phyloP scores from a whole-genome alignment of 805 yeast species.

The Kodamaea leandrae region DNA sequence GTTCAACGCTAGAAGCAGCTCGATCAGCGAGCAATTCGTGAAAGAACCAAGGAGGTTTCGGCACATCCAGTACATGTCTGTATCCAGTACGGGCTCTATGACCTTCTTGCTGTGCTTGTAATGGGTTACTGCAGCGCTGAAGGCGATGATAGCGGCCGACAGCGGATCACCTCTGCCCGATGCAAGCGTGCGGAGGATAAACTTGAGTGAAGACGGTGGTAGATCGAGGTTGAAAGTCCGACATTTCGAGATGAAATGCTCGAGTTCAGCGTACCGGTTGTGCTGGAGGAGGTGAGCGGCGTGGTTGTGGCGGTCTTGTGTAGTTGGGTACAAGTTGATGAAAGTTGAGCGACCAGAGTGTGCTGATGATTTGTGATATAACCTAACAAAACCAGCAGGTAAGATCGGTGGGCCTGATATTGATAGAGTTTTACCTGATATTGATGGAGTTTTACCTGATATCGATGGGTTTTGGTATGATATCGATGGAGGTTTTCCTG shows the following conservation, averaged over 20 bases:
- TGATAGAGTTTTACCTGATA: too few relatives aligned
- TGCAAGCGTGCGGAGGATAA: slow-evolving; percentile 5
- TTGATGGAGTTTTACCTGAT: too few relatives aligned
- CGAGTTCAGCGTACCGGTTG: not conserved
- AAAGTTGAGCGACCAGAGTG: not conserved
- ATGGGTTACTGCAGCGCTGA: slow-evolving; percentile 9
- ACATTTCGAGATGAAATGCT: slow-evolving; percentile 2
- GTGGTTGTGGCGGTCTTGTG: slow-evolving; percentile 1
- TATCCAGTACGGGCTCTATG: slow-evolving; percentile 10
- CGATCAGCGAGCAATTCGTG: slow-evolving; percentile 10
- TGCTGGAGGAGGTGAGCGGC: not conserved
- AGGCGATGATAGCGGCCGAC: slow-evolving; percentile 10
- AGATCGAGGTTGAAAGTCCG: slow-evolving; percentile 3
- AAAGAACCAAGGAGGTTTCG: slow-evolving; percentile 11
- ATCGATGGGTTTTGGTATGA: too few relatives aligned
- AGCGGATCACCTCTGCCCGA: slow-evolving; percentile 5
- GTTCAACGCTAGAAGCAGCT: slow-evolving; percentile 15
- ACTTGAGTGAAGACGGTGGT: slow-evolving; percentile 1
- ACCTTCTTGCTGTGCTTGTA: slow-evolving; percentile 10
- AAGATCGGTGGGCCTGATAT: too few relatives aligned
- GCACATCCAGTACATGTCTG: slow-evolving; percentile 6
- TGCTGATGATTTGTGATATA: not conserved
- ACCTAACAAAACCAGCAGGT: too few relatives aligned
- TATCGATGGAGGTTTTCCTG: too few relatives aligned
- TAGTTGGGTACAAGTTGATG: slow-evolving; percentile 1